A percentile compares a stretch with the other conserved stretches of the same genome.
Conservation (phyloP, 345 rosid genomes). For the Melastoma malabathricum region DNA sequence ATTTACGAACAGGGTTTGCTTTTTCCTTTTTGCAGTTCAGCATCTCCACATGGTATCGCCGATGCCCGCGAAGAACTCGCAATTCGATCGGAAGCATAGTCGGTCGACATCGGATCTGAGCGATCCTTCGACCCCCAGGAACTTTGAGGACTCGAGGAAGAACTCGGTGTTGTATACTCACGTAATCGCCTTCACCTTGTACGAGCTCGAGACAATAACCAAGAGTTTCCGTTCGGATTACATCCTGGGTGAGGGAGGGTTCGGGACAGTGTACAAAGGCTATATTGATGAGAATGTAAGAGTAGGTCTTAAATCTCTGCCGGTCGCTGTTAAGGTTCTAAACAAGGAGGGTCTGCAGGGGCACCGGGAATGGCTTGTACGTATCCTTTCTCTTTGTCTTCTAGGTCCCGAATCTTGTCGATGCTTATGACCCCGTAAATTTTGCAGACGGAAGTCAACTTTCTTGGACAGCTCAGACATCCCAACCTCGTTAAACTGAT, state of each 20-base stretch:
- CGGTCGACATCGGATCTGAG: conserved; percentile 88
- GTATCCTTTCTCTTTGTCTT: not conserved
- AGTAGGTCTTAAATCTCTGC: conserved; percentile 87
- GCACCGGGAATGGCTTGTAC: conserved; percentile 94
- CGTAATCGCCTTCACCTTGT: conserved; percentile 72
- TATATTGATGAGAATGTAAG: conserved; percentile 92
- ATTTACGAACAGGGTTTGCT: not conserved
- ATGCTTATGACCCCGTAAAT: not conserved
- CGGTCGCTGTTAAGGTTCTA: conserved; percentile 93
- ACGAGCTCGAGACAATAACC: conserved; percentile 88
- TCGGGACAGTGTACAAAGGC: conserved; percentile 92
- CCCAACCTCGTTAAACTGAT: conserved; percentile 91
- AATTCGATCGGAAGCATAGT: conserved; percentile 40
- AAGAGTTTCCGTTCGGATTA: conserved; percentile 97
- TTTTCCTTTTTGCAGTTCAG: conserved; percentile 40
- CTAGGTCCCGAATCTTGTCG: too few relatives aligned
- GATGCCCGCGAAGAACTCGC: conserved; percentile 18
- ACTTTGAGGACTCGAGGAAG: conserved; percentile 51
- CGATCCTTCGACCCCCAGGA: conserved; percentile 59
- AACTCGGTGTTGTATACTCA: conserved; percentile 57
- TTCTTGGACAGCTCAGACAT: conserved; percentile 90
- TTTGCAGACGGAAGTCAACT: conserved; percentile 37
- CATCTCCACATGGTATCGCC: conserved; percentile 45
- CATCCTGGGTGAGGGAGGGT: conserved; percentile 94
- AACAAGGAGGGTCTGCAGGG: conserved; percentile 98